phyloP scores from a whole-genome alignment of 768 basidiomycete species.

The Clavulina sp. region DNA sequence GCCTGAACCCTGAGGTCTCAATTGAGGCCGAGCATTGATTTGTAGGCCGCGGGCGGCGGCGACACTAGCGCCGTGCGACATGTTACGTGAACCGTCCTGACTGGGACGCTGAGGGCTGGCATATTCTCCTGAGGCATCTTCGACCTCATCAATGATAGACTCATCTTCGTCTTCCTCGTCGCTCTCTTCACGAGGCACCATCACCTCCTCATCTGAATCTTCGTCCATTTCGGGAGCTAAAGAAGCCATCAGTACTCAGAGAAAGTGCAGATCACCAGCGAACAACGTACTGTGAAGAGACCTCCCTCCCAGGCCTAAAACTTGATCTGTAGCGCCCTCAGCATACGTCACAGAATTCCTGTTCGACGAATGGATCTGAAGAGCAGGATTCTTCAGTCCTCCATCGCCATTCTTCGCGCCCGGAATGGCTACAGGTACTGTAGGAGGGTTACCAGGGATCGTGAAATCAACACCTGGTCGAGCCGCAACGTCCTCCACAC shows the following conservation, averaged over 20 bases:
- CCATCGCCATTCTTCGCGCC: background rate
- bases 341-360: constrained; percentile 76
- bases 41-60: constrained; percentile 60
- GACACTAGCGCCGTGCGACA: constrained; percentile 31
- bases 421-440: background rate
- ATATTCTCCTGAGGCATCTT: constrained; percentile 56
- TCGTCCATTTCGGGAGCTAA: constrained; percentile 5
- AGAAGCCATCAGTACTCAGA: constrained; percentile 5
- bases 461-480: constrained; percentile 13
- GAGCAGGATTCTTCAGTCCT: background rate
- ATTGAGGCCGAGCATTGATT: constrained; percentile 18
- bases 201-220: constrained; percentile 19
- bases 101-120: background rate
- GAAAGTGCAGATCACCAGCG: background rate
- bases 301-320: constrained; percentile 63
- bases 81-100: background rate
- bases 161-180: constrained; percentile 50
- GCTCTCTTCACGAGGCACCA: constrained; percentile 32
- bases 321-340: constrained; percentile 63
- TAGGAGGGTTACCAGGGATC: too few relatives aligned
- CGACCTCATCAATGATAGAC: constrained; percentile 42
- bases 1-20: background rate
- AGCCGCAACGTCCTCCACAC: constrained; percentile 34
- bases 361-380: constrained; percentile 21
- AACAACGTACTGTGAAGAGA: constrained; percentile 42